phyloP scores from a whole-genome alignment of 2,329 filamentous ascomycete species.

The Xylaria sp. region DNA sequence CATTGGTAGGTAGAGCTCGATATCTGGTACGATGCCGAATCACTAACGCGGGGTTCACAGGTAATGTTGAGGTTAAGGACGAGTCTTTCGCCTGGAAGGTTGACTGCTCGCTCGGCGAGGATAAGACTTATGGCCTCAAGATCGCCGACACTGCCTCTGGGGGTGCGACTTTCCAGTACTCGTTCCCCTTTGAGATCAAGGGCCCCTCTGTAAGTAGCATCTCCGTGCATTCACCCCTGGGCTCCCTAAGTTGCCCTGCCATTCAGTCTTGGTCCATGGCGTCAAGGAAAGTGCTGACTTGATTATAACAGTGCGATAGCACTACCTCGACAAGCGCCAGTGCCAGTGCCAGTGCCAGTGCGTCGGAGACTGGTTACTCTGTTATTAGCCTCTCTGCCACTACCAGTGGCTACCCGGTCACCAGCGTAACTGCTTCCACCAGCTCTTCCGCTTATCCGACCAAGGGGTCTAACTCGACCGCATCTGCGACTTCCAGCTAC shows the following conservation, averaged over 20 bases:
- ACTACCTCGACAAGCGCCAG: slow-evolving; percentile 18
- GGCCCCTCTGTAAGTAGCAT: slow-evolving; percentile 44
- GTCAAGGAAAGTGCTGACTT: slow-evolving; percentile 11
- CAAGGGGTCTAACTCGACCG: neutral
- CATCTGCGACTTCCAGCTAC: neutral
- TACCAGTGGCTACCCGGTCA: slow-evolving; percentile 3
- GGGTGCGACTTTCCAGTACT: slow-evolving; percentile 67
- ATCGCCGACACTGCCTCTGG: slow-evolving; percentile 61
- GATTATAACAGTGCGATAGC: slow-evolving; percentile 24
- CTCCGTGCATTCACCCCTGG: neutral
- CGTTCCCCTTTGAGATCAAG: slow-evolving; percentile 68
- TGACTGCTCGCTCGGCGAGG: slow-evolving; percentile 56
- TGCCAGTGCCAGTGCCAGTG: slow-evolving; percentile 5
- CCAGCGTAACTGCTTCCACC: slow-evolving; percentile 5
- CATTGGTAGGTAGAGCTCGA: slow-evolving; percentile 61
- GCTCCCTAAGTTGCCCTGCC: neutral
- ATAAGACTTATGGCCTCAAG: slow-evolving; percentile 67
- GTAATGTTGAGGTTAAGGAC: slow-evolving; percentile 58
- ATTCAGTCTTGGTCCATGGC: neutral
- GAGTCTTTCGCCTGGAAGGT: slow-evolving; percentile 64
- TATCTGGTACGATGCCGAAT: slow-evolving; percentile 14
- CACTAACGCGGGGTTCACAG: slow-evolving; percentile 50
- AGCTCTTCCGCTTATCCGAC: slow-evolving; percentile 11
- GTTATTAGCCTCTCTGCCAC: slow-evolving; percentile 1
- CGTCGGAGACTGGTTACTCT: slow-evolving; percentile 9